Conservation (phyloP, 108 stramenopile species). For the Epipyxis sp. region DNA sequence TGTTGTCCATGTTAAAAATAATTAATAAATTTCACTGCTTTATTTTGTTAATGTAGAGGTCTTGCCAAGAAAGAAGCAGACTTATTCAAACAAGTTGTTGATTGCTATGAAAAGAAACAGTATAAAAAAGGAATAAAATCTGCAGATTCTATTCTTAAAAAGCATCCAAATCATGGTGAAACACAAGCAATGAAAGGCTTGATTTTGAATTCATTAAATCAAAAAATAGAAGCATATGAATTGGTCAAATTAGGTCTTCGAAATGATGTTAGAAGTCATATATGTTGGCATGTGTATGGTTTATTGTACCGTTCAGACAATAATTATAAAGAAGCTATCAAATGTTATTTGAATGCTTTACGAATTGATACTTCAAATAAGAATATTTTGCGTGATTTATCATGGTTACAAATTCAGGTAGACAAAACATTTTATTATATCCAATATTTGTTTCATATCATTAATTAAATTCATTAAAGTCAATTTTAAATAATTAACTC, state of each 20-base stretch:
- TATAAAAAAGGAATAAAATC: slow-evolving; percentile 96
- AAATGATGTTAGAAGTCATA: slow-evolving; percentile 88
- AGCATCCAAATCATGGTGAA: slow-evolving; percentile 93
- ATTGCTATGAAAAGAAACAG: slow-evolving; percentile 89
- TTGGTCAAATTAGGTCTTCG: slow-evolving; percentile 81
- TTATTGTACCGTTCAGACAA: slow-evolving; percentile 85
- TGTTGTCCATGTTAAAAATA: no score
- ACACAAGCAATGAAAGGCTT: slow-evolving; percentile 95
- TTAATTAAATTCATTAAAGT: slow-evolving; percentile 1
- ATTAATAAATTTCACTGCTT: no score
- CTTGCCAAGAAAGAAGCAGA: slow-evolving; percentile 88
- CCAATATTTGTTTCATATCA: background rate
- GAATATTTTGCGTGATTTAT: slow-evolving; percentile 89
- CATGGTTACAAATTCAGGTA: slow-evolving; percentile 60
- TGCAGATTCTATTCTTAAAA: slow-evolving; percentile 78
- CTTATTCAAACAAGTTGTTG: slow-evolving; percentile 81
- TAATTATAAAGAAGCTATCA: slow-evolving; percentile 93
- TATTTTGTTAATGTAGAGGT: slow-evolving; percentile 47
- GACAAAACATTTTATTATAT: background rate
- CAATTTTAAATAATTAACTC: slow-evolving; percentile 45
- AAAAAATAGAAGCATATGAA: slow-evolving; percentile 77
- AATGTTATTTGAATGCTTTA: slow-evolving; percentile 95
- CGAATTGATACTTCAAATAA: slow-evolving; percentile 81
- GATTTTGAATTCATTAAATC: slow-evolving; percentile 70
- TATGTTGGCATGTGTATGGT: slow-evolving; percentile 99